Conservation (phyloP, 2,329 filamentous ascomycete species). For the Chrysoporthe austroafricana region DNA sequence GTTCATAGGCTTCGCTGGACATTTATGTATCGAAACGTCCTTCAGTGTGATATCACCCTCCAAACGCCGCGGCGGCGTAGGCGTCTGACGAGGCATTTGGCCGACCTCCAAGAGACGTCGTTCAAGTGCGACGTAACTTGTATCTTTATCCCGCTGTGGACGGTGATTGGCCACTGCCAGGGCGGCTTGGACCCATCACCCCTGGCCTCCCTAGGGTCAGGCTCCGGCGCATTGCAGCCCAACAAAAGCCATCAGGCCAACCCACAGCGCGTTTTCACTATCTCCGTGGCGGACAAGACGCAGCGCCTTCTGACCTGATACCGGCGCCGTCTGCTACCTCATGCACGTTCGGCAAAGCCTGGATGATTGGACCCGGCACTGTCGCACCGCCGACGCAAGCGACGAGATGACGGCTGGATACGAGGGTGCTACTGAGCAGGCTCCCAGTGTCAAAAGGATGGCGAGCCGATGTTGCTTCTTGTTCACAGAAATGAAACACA, state of each 20-base stretch:
- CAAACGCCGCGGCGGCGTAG: too few species aligned
- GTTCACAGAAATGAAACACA: too few species aligned
- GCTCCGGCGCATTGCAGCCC: slow-evolving; percentile 12
- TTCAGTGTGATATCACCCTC: too few species aligned
- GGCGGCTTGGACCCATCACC: slow-evolving; percentile 9
- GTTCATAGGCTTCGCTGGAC: background rate
- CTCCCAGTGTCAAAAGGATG: too few species aligned
- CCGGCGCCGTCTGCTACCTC: background rate
- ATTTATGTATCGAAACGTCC: background rate
- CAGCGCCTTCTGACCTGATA: background rate
- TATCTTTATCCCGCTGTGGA: background rate
- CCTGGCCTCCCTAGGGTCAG: slow-evolving; percentile 2
- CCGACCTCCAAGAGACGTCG: background rate
- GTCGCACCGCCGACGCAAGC: background rate
- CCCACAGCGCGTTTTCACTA: background rate
- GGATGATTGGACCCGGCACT: background rate
- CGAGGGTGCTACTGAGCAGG: background rate
- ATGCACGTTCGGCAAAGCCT: background rate
- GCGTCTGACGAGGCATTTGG: background rate
- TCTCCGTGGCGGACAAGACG: slow-evolving; percentile 2
- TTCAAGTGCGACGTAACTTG: background rate
- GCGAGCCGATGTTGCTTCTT: too few species aligned
- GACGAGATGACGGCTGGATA: background rate
- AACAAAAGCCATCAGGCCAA: background rate
- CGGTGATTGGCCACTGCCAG: background rate